Conservation (phyloP, 371 early-diverging fungal genomes). For the Apophysomyces variabilis region DNA sequence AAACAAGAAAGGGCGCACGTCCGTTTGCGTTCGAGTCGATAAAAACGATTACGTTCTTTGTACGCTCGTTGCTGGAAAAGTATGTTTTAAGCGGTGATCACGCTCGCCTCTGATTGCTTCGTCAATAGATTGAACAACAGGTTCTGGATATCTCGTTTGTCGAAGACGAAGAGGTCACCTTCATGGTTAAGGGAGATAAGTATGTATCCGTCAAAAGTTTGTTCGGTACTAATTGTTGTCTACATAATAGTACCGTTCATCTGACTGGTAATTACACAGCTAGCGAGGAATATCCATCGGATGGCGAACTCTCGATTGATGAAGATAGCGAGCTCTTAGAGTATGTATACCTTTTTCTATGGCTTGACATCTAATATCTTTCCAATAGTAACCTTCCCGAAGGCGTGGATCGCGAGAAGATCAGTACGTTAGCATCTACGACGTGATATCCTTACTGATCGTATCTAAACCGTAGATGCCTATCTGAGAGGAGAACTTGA, state of each 20-base stretch:
- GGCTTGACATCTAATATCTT: background rate
- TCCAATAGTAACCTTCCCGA: slow-evolving; percentile 6
- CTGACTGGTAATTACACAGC: slow-evolving; percentile 32
- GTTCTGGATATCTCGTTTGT: slow-evolving; percentile 71
- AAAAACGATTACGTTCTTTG: slow-evolving; percentile 76
- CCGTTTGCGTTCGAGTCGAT: slow-evolving; percentile 69
- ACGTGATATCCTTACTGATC: background rate
- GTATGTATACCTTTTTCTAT: background rate
- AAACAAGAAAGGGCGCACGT: slow-evolving; percentile 56
- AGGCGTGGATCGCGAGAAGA: slow-evolving; percentile 18
- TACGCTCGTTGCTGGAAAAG: slow-evolving; percentile 67
- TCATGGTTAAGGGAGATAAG: slow-evolving; percentile 68
- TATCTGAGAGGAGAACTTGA: slow-evolving; percentile 49
- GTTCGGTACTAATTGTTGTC: background rate
- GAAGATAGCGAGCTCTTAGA: background rate
- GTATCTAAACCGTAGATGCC: background rate
- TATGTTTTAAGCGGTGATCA: slow-evolving; percentile 12
- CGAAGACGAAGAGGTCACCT: slow-evolving; percentile 81
- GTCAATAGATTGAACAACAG: slow-evolving; percentile 56
- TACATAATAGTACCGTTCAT: slow-evolving; percentile 22
- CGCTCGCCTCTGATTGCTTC: background rate
- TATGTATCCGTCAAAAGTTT: slow-evolving; percentile 14
- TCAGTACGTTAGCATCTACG: slow-evolving; percentile 15
- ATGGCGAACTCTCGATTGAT: slow-evolving; percentile 3
- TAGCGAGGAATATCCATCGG: slow-evolving; percentile 11